These are phyloP conservation scores for Fraxinus paxiana DNA, from an alignment of 305 asterid species.

Conservation along the genomic window DNA sequence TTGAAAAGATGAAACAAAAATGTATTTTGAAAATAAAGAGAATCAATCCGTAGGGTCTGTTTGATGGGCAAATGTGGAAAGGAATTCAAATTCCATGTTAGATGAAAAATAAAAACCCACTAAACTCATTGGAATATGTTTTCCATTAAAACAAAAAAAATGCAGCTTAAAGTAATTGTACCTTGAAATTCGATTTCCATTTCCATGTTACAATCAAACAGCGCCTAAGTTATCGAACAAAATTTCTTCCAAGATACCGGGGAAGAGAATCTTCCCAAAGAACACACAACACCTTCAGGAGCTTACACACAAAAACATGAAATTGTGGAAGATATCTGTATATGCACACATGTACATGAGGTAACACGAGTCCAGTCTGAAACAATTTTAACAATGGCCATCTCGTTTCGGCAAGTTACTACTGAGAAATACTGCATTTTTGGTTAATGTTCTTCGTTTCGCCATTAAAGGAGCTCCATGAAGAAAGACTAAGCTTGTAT, in stretches of 20 bases:
- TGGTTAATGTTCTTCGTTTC: conserved; percentile 32
- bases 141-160: too few species aligned
- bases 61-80: too few species aligned
- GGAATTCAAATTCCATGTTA: too few species aligned
- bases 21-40: neutral
- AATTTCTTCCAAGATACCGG: neutral
- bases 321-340: neutral
- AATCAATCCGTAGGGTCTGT: neutral
- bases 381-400: neutral
- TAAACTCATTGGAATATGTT: too few species aligned
- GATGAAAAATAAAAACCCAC: too few species aligned
- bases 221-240: neutral
- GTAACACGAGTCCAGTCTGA: neutral
- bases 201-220: too few species aligned
- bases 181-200: too few species aligned
- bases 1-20: neutral
- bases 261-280: neutral
- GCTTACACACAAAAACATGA: neutral
- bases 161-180: too few species aligned
- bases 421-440: conserved; percentile 47
- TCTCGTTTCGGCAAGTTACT: neutral
- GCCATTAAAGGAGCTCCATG: conserved; percentile 49
- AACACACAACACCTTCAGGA: conserved; percentile 10
- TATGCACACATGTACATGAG: conserved; percentile 10
- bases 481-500: conserved; percentile 43